phyloP scores from a whole-genome alignment of 2,329 filamentous ascomycete genomes.

The Sporothrix protearum region DNA sequence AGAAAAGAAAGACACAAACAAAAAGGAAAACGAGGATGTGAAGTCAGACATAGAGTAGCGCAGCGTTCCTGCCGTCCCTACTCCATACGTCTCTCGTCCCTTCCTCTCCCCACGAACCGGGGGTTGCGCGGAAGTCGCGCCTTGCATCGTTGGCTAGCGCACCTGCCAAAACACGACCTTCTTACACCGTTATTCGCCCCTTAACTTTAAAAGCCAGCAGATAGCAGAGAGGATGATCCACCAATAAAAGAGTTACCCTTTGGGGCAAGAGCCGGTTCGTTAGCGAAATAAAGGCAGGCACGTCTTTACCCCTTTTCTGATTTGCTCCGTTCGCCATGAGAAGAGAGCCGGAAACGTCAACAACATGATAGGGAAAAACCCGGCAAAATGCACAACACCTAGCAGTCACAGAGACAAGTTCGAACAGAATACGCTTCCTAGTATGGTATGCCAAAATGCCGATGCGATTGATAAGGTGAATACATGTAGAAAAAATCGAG shows the following conservation, averaged over 20 bases:
- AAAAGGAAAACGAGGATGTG: conserved; percentile 3
- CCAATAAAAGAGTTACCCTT: conserved; percentile 6
- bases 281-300: not conserved
- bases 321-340: not conserved
- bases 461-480: not conserved
- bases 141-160: conserved; percentile 2
- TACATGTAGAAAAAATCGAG: not conserved
- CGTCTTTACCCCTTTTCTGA: conserved; percentile 11
- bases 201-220: conserved; percentile 14
- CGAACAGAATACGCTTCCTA: not conserved
- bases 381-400: not conserved
- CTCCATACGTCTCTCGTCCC: not conserved
- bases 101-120: not conserved
- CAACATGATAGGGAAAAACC: not conserved
- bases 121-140: not conserved
- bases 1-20: not conserved
- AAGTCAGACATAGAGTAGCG: not conserved
- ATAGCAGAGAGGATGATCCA: not conserved
- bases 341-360: not conserved
- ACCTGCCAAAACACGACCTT: not conserved
- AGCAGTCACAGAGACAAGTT: not conserved
- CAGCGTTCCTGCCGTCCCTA: conserved; percentile 6
- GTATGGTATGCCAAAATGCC: not conserved
- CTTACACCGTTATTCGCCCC: not conserved
- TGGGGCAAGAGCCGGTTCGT: not conserved